Base-by-base conservation (phyloP, 2,329 filamentous ascomycete genomes). In the Trichoderma koningii region DNA sequence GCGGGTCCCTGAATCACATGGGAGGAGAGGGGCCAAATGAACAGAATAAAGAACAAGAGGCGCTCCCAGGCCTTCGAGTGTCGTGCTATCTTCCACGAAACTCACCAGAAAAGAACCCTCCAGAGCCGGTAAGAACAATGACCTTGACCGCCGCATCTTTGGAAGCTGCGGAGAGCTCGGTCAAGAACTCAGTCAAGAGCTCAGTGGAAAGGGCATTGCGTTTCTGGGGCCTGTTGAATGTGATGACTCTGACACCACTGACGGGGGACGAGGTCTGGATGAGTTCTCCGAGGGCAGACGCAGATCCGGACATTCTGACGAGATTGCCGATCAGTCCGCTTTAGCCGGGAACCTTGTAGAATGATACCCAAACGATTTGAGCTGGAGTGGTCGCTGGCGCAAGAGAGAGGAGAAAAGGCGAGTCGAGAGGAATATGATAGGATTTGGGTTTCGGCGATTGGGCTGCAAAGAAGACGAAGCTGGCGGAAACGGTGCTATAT, bases 131-230 rank as follows among this genome's bases (percentile, higher is more conserved):
- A 42, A 80, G 64, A 30, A 80, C 71, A 21, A 80, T 73, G 26
- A 71, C 77, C 44, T 73, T 72, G 51, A 80, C 71, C 4, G 56
- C 34, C 53, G 68, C 34, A 56, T 72, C 67, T 19, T 42, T 51
- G 10, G 68, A 73, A 23, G 68, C 68, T 19, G 50, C 62, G 55
- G 55, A 69, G 42, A 77, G 71, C 57, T 71, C 69, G 10, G 56
- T 67, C 17, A 80, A 70, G 5, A 85, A 73, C 53, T 84, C 77
- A 64, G 72, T 70, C 68, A 85, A 81, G 75, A 86, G 80, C 53
- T 73, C 72, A 63, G 79, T 76, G 2, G 83, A 86, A 65, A 87
- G 80, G 10, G 85, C 84, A 77, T 87, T 88, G 63, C 83, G 79
- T 72, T 87, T 86, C 52, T 79, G 76, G 2, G 83, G 84, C 3